phyloP scores from a whole-genome alignment of 2,329 filamentous ascomycete species.

The Scolecobasidium constrictum region DNA sequence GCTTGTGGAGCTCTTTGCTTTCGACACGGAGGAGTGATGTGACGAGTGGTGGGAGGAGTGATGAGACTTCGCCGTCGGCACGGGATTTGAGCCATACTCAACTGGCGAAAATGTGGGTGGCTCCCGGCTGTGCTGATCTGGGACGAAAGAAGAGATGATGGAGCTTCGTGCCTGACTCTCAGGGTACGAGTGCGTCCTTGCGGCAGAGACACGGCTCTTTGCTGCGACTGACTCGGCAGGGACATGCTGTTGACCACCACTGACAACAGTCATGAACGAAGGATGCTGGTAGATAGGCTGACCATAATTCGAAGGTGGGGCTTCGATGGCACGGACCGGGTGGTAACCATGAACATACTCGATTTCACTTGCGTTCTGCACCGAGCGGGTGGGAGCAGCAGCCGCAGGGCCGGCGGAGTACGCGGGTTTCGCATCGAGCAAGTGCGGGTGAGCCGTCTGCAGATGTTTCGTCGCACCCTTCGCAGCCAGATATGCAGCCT shows the following conservation, averaged over 20 bases:
- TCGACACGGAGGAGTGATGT: neutral
- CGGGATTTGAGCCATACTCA: neutral
- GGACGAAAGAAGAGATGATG: conserved; percentile 1
- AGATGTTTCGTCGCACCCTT: neutral
- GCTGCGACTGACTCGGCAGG: neutral
- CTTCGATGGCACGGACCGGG: conserved; percentile 6
- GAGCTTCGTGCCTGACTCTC: conserved; percentile 1
- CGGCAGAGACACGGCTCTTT: conserved; percentile 3
- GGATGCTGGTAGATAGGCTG: conserved; percentile 1
- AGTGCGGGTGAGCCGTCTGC: neutral
- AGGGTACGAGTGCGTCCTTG: neutral
- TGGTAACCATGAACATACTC: conserved; percentile 1
- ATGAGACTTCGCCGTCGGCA: conserved; percentile 1
- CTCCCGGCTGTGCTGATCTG: neutral
- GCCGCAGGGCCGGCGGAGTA: no score
- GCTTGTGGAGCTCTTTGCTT: conserved; percentile 3
- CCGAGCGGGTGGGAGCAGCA: neutral
- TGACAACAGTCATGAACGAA: conserved; percentile 7
- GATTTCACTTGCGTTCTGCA: conserved; percentile 2
- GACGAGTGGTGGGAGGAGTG: neutral
- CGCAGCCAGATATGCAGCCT: neutral
- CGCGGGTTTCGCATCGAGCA: conserved; percentile 1
- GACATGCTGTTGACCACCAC: neutral
- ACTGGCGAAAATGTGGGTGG: neutral
- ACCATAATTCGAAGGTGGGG: conserved; percentile 3